Evolutionary conservation across 805 yeast genomes (phyloP).

Genomic region (Yamadazyma laniorum): DNA sequence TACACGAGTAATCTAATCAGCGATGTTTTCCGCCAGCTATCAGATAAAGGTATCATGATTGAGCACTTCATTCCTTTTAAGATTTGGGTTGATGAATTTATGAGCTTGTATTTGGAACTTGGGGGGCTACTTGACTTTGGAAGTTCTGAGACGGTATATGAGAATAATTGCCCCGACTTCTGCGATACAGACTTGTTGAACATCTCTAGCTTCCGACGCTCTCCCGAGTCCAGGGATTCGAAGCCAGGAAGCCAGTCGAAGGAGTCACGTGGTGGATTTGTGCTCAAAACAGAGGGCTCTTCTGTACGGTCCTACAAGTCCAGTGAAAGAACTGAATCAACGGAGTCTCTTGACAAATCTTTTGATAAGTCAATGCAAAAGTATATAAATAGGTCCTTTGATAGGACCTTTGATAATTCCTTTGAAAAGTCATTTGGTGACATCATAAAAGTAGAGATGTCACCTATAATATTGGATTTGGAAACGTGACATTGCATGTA

Average conservation of each 20-base stretch:
- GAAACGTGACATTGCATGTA: slow-evolving; percentile 1
- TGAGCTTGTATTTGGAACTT: slow-evolving; percentile 63
- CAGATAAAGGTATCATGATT: background rate
- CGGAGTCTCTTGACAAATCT: slow-evolving; percentile 7
- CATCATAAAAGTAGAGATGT: slow-evolving; percentile 3
- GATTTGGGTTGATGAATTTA: slow-evolving; percentile 75
- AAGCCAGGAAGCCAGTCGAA: background rate
- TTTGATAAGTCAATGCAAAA: slow-evolving; percentile 8
- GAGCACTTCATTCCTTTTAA: slow-evolving; percentile 28
- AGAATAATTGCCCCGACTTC: slow-evolving; percentile 4
- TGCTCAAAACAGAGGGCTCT: background rate
- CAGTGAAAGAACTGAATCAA: slow-evolving; percentile 7
- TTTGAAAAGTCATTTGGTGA: slow-evolving; percentile 8
- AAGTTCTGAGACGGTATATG: background rate
- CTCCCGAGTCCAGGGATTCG: background rate
- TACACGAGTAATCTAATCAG: slow-evolving; percentile 1
- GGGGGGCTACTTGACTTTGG: slow-evolving; percentile 49
- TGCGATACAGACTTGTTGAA: slow-evolving; percentile 2
- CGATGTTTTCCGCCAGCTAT: slow-evolving; percentile 4
- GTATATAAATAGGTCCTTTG: slow-evolving; percentile 8
- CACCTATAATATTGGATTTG: slow-evolving; percentile 6
- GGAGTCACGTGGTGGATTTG: background rate
- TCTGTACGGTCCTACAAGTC: slow-evolving; percentile 2
- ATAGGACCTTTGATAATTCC: slow-evolving; percentile 6
- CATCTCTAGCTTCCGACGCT: background rate